A percentile compares a stretch with the other conserved stretches of the same genome.
phyloP scores from a whole-genome alignment of 116 monocot species.

The Phalaenopsis hybrid region DNA sequence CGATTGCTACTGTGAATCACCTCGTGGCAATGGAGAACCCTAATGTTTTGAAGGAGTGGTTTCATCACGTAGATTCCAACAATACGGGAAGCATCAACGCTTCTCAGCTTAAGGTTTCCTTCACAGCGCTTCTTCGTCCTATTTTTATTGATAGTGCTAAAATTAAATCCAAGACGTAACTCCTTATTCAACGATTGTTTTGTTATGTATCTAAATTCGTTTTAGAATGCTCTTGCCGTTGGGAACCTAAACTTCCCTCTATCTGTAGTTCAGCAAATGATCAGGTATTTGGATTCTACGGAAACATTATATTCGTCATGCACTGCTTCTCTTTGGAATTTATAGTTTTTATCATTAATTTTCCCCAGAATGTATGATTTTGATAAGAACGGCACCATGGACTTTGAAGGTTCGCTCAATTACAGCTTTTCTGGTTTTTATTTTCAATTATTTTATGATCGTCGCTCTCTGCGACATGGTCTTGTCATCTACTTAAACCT shows the following conservation, averaged over 20 bases:
- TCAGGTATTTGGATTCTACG: constrained; percentile 27
- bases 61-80: constrained; percentile 48
- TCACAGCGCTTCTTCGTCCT: neutral
- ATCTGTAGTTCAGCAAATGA: constrained; percentile 67
- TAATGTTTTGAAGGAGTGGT: constrained; percentile 38
- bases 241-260: constrained; percentile 51
- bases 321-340: neutral
- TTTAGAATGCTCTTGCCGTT: constrained; percentile 46
- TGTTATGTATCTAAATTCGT: neutral
- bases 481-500: too few species aligned
- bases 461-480: too few species aligned
- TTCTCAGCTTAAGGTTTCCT: constrained; percentile 46
- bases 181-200: neutral
- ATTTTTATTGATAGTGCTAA: neutral
- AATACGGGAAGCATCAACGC: constrained; percentile 54
- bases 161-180: too few species aligned
- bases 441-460: too few species aligned
- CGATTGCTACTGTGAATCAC: too few species aligned
- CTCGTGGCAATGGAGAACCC: constrained; percentile 33
- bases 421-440: neutral
- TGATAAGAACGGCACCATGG: constrained; percentile 65
- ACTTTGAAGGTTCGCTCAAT: constrained; percentile 37
- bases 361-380: constrained; percentile 66
- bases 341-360: neutral
- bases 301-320: neutral